phyloP scores from a whole-genome alignment of 371 early-diverging fungal genomes.

The Entomophthora muscae region DNA sequence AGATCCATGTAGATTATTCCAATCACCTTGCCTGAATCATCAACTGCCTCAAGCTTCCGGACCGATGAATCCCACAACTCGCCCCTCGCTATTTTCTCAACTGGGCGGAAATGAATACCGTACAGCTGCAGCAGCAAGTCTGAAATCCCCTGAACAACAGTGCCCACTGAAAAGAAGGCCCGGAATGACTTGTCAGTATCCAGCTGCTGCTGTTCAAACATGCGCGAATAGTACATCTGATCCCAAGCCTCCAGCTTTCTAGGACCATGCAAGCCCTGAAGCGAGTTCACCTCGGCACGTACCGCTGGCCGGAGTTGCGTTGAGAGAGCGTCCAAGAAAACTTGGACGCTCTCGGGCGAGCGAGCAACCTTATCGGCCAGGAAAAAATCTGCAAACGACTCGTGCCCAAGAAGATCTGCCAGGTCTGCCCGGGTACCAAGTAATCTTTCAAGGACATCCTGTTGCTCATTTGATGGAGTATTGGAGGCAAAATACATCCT shows the following conservation, averaged over 20 bases:
- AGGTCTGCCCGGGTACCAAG: constrained; percentile 52
- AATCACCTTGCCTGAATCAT: constrained; percentile 60
- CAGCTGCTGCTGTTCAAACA: constrained; percentile 16
- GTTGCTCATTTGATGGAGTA: constrained; percentile 38
- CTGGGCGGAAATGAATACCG: constrained; percentile 59
- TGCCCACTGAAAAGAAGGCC: constrained; percentile 69
- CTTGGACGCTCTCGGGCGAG: constrained; percentile 49
- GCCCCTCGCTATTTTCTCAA: constrained; percentile 28
- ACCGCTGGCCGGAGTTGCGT: constrained; percentile 28
- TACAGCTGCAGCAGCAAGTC: constrained; percentile 60
- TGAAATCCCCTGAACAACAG: constrained; percentile 73
- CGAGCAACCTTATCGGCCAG: constrained; percentile 83
- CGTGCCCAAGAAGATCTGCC: constrained; percentile 55
- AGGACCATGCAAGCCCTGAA: constrained; percentile 21
- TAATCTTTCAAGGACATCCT: constrained; percentile 47
- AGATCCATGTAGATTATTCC: constrained; percentile 91
- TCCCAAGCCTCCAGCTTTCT: constrained; percentile 44
- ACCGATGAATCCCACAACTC: constrained; percentile 85
- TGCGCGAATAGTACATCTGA: constrained; percentile 44
- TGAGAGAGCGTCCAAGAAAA: constrained; percentile 54
- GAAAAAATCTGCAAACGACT: constrained; percentile 62
- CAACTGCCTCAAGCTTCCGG: constrained; percentile 65
- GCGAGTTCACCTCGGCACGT: constrained; percentile 24
- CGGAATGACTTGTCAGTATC: constrained; percentile 16
- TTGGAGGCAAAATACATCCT: constrained; percentile 57